Evolutionary conservation across 2,329 filamentous ascomycete genomes (phyloP).

Genomic region (Pseudogymnoascus sp.): DNA sequence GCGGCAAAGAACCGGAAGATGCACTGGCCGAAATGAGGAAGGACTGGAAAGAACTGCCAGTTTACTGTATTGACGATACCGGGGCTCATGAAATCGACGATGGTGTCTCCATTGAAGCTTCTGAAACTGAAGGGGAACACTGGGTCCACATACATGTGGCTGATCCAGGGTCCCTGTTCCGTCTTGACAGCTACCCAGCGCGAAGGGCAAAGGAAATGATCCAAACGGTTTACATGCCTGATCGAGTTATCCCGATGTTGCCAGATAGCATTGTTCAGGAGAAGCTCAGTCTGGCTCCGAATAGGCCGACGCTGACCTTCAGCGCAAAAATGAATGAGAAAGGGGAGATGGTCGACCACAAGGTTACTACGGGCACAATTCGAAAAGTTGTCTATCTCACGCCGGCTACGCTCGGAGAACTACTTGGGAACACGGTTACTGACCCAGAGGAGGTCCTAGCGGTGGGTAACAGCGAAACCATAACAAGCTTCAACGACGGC

Average conservation of each 20-base stretch:
- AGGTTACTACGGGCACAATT: constrained; percentile 47
- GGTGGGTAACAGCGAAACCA: not conserved
- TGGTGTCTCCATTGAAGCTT: constrained; percentile 62
- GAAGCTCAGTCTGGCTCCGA: constrained; percentile 46
- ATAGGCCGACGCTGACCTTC: constrained; percentile 52
- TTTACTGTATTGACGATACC: constrained; percentile 67
- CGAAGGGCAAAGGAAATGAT: constrained; percentile 54
- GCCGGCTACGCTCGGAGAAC: constrained; percentile 40
- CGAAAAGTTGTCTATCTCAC: constrained; percentile 51
- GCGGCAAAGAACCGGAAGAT: constrained; percentile 32
- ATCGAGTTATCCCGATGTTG: constrained; percentile 53
- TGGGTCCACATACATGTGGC: constrained; percentile 77
- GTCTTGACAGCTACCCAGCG: constrained; percentile 49
- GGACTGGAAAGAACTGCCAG: constrained; percentile 50
- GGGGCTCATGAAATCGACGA: constrained; percentile 69
- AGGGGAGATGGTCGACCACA: constrained; percentile 47
- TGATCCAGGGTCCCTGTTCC: constrained; percentile 66
- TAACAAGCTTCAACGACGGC: not conserved
- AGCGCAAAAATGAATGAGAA: constrained; percentile 48
- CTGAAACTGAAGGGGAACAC: constrained; percentile 45
- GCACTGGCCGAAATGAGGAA: constrained; percentile 46
- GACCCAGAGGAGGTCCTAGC: not conserved
- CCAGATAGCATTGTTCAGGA: constrained; percentile 41
- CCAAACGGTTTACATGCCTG: constrained; percentile 53
- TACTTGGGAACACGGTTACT: constrained; percentile 16